A percentile compares a stretch with the other conserved stretches of the same genome.
Evolutionary conservation across 768 basidiomycete species (phyloP).

Genomic region (Terana coerulea): DNA sequence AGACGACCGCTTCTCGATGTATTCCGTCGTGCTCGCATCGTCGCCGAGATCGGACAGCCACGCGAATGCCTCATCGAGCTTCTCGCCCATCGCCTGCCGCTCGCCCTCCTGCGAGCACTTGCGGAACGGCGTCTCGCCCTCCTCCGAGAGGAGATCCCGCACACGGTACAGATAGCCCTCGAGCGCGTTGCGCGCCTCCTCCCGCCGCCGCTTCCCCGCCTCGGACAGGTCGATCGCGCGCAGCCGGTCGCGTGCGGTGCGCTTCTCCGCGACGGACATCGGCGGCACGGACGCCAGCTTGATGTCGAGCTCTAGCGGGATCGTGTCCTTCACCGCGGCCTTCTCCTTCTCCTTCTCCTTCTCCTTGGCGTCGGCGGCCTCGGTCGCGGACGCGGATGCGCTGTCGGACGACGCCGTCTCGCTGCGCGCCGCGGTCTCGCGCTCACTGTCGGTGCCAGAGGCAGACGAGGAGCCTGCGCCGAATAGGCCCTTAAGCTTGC

Average conservation of each 20-base stretch:
- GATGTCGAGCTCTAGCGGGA: conserved; percentile 60
- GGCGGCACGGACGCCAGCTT: conserved; percentile 67
- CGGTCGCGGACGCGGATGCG: conserved; percentile 27
- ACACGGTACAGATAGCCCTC: conserved; percentile 93
- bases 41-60: conserved; percentile 91
- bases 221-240: conserved; percentile 78
- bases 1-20: conserved; percentile 70
- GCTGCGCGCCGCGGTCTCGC: conserved; percentile 29
- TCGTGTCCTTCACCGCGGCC: conserved; percentile 46
- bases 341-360: conserved; percentile 29
- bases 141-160: conserved; percentile 74
- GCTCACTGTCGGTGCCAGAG: conserved; percentile 31
- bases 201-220: conserved; percentile 67
- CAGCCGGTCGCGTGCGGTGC: conserved; percentile 69
- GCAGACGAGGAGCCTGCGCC: conserved; percentile 47
- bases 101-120: conserved; percentile 79
- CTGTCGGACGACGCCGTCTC: conserved; percentile 12
- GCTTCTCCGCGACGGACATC: conserved; percentile 77
- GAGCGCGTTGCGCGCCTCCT: conserved; percentile 87
- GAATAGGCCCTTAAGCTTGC: conserved; percentile 87
- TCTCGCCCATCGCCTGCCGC: conserved; percentile 56
- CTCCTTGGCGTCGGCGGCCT: conserved; percentile 30
- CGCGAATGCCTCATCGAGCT: conserved; percentile 66
- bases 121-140: conserved; percentile 71
- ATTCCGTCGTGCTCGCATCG: conserved; percentile 67